Evolutionary conservation across 345 rosid genomes (phyloP).

Genomic region (Laguncularia racemosa): DNA sequence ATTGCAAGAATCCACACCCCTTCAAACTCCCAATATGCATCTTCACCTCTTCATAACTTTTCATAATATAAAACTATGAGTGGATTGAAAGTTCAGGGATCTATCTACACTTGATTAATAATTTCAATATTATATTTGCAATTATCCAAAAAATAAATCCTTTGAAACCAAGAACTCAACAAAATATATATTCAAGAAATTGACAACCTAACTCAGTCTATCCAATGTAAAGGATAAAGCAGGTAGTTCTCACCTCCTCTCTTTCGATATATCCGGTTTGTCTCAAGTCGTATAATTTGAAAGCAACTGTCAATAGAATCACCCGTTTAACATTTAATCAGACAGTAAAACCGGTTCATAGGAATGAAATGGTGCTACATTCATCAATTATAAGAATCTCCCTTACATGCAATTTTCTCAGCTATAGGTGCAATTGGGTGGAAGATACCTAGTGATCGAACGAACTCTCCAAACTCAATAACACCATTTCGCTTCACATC

Average conservation of each 20-base stretch:
- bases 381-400: constrained; percentile 1
- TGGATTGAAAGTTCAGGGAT: too few species aligned
- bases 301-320: constrained; percentile 57
- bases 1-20: too few species aligned
- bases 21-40: too few species aligned
- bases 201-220: too few species aligned
- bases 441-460: constrained; percentile 74
- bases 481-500: constrained; percentile 91
- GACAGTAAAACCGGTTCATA: neutral
- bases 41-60: too few species aligned
- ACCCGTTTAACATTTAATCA: neutral
- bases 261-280: constrained; percentile 82
- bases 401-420: constrained; percentile 68
- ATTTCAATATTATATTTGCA: too few species aligned
- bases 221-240: neutral
- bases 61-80: too few species aligned
- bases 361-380: neutral
- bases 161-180: too few species aligned
- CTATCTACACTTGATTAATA: too few species aligned
- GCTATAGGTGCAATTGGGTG: constrained; percentile 66
- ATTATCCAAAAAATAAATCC: too few species aligned
- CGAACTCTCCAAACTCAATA: constrained; percentile 84
- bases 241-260: constrained; percentile 59
- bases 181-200: too few species aligned
- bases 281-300: constrained; percentile 72